phyloP scores from a whole-genome alignment of 768 basidiomycete genomes.

The Leccinellum luteum region DNA sequence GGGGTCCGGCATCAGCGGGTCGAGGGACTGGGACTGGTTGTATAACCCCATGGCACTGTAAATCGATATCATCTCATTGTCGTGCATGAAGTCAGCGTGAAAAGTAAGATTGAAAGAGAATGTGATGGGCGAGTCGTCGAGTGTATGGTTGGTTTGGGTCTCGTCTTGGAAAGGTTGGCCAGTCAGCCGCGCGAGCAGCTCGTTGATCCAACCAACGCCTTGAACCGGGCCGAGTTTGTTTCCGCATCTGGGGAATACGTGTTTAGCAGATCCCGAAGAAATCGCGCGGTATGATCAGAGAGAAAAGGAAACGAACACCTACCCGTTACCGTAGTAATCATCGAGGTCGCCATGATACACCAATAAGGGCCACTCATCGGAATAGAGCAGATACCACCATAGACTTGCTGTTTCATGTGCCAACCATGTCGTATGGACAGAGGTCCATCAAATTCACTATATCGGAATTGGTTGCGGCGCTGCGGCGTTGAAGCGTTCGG shows the following conservation, averaged over 20 bases:
- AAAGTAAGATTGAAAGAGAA: constrained; percentile 69
- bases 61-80: constrained; percentile 78
- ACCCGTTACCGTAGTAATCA: constrained; percentile 74
- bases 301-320: too few relatives aligned
- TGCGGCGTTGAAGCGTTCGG: constrained; percentile 51
- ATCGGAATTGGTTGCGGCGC: constrained; percentile 58
- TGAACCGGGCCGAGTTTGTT: constrained; percentile 65
- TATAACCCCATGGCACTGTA: constrained; percentile 54
- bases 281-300: too few relatives aligned
- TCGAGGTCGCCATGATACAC: constrained; percentile 69
- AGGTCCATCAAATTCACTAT: constrained; percentile 59
- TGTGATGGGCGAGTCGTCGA: constrained; percentile 58
- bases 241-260: constrained; percentile 49
- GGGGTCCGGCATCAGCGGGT: constrained; percentile 9
- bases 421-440: constrained; percentile 73
- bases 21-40: constrained; percentile 37
- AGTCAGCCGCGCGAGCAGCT: constrained; percentile 77
- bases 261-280: too few relatives aligned
- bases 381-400: constrained; percentile 67
- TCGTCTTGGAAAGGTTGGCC: constrained; percentile 57
- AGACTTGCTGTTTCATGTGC: constrained; percentile 46
- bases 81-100: constrained; percentile 83
- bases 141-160: constrained; percentile 75
- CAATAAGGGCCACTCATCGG: constrained; percentile 57
- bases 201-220: constrained; percentile 84